Evolutionary conservation across 2,329 filamentous ascomycete genomes (phyloP).

Genomic region (Dryadomyces quercivorus): DNA sequence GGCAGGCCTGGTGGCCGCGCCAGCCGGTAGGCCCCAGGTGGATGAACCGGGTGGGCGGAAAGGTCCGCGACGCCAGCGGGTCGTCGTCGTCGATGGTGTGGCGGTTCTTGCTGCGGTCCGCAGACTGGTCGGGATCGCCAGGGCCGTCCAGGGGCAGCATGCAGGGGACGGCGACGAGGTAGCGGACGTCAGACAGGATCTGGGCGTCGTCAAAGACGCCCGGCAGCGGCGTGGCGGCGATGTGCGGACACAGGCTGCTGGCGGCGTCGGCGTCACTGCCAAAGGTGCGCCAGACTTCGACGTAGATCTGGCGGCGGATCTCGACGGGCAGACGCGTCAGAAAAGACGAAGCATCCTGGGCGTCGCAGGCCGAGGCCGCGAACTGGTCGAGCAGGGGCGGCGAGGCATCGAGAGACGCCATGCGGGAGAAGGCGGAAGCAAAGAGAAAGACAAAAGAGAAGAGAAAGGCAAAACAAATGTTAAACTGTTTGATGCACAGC

Average conservation of each 20-base stretch:
- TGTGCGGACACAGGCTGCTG: slow-evolving; percentile 12
- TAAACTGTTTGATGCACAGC: background rate
- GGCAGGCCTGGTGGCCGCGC: background rate
- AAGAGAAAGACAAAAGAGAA: background rate
- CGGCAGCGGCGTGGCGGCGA: background rate
- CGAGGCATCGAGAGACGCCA: background rate
- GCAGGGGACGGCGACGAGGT: background rate
- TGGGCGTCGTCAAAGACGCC: background rate
- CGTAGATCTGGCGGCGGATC: slow-evolving; percentile 20
- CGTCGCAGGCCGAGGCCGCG: slow-evolving; percentile 17
- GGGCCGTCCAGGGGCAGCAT: background rate
- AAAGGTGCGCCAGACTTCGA: slow-evolving; percentile 15
- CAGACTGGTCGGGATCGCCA: too few species aligned
- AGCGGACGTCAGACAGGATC: background rate
- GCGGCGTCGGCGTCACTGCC: background rate
- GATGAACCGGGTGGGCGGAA: background rate
- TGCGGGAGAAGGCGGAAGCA: background rate
- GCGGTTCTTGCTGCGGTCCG: background rate
- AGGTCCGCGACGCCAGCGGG: background rate
- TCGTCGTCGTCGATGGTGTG: background rate
- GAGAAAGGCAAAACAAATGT: background rate
- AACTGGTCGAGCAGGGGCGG: background rate
- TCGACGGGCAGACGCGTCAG: slow-evolving; percentile 18
- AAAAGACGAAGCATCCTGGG: slow-evolving; percentile 27
- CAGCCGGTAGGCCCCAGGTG: background rate